Base-by-base conservation (phyloP, 768 basidiomycete genomes). In the Amylocystis lapponica region DNA sequence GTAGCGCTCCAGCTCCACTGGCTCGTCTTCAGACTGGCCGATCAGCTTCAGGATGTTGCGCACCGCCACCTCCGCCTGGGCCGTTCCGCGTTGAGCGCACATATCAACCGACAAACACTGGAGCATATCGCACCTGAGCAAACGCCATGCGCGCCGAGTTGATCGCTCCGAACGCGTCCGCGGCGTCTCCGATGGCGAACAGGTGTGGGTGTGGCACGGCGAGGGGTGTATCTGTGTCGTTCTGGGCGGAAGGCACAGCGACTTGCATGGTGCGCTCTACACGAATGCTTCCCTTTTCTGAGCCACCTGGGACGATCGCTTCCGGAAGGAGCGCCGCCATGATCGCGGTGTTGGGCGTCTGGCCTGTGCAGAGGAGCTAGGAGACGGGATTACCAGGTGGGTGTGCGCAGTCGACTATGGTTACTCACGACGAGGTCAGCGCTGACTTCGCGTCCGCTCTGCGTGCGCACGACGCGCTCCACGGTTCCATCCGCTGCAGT, bases 121-220 rank as follows among this genome's bases (percentile, higher is more conserved):
- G n/a, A n/a, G n/a, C n/a, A n/a, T n/a, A n/a, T n/a, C n/a, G n/a
- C n/a, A n/a, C n/a, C n/a, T n/a, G n/a, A n/a, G n/a, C n/a, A n/a
- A n/a, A 42, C 45, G 33, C 14, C 2, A 77, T 78, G 47, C 79
- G 74, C 0, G 78, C 81, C 11, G 81, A 79, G 19, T 75, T 70
- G 20, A 76, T 71, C 0, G 79, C 81, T 5, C 79, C 79, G 45
- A 79, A 81, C 4, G 78, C 78, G 55, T 82, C 78, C 1, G 79
- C 80, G 1, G 72, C 69, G 41, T 83, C 81, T 5, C 81, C 81
- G 5, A 81, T 59, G 7, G 72, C 79, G 51, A 82, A 84, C 10
- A 83, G 68, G 46, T 79, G 65, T 0, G 72, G 68, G 52, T 78
- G 75, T 0, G 70, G 63, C 4, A 58, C 17, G 65, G 66, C n/a